Base-by-base conservation (phyloP, 2,329 filamentous ascomycete genomes). In the Trichoderma hamatum region DNA sequence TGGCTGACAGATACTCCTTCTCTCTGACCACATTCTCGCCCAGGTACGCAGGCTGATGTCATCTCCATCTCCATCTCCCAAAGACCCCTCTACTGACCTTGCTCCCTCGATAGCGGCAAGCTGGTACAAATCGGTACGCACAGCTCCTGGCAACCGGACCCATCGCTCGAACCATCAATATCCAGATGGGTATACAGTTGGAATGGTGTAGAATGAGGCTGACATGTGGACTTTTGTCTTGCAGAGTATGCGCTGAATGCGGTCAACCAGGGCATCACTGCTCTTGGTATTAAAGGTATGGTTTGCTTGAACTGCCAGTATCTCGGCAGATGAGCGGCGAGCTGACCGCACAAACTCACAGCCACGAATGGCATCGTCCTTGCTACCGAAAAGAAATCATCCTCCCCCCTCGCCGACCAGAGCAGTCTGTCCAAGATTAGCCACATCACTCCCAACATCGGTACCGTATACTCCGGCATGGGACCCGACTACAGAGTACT, bases 381-480 rank as follows among this genome's bases (percentile, higher is more conserved):
- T 73, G 96, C 96, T 72, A 99, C 96, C 73, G 96, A 99, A 85
- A 99, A 99, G 89, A 99, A 99, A 84, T 97, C 95, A 55, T 97
- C 95, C 46, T 97, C 96, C 61, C 94, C 96, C 65, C 92, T 99
- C 77, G 95, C 97, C 85, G 96, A 99, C 80, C 91, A 96, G 76
- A 89, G 92, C 76, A 98, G 96, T 51, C 90, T 97, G 73, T 96
- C 94, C 77, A 99, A 99, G 87, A 93, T 99, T 84, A 97, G 93
- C 80, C 89, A 96, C 80, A 94, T 99, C 84, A 99, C 96, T 59
- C 96, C 96, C 77, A 96, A 99, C 87, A 98, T 99, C 82, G 96
- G 96, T 81, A 97, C 98, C 93, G 96, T 99, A 77, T 99, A 99
- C 85, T 94, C 94, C 64, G 96, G 96, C 80, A 99, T 99, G 96